Conservation (phyloP, 176 grass and related monocot genomes). For the Typha latifolia region DNA sequence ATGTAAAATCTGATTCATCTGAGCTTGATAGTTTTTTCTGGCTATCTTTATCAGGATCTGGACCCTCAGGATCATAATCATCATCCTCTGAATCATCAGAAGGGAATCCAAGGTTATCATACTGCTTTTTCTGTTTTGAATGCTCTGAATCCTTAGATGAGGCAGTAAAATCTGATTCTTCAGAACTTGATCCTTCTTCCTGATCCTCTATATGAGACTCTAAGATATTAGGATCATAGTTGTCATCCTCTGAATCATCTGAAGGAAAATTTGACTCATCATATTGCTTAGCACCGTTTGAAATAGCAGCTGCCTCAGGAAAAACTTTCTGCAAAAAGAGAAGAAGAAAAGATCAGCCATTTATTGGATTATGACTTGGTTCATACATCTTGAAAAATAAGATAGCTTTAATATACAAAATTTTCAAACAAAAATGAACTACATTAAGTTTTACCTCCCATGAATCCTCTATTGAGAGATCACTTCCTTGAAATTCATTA, state of each 20-base stretch:
- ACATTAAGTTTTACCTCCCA: constrained; percentile 67
- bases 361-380: background rate
- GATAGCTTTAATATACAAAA: background rate
- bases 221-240: constrained; percentile 39
- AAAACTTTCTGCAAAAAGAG: constrained; percentile 72
- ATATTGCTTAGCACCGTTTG: constrained; percentile 44
- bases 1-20: constrained; percentile 78
- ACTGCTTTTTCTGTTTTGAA: constrained; percentile 23
- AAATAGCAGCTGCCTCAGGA: constrained; percentile 60
- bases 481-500: constrained; percentile 79
- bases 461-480: constrained; percentile 69
- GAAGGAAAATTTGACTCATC: constrained; percentile 41
- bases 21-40: constrained; percentile 35
- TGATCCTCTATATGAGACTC: constrained; percentile 24
- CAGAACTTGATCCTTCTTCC: constrained; percentile 48
- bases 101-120: constrained; percentile 55
- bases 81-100: constrained; percentile 97
- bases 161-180: constrained; percentile 38
- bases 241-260: constrained; percentile 52
- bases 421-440: background rate
- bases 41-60: constrained; percentile 47
- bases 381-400: background rate
- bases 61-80: constrained; percentile 67
- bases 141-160: constrained; percentile 37
- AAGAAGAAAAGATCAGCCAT: background rate